Evolutionary conservation across 352 stramenopile genomes (phyloP).

Genomic region (Globisporangium paddicum): DNA sequence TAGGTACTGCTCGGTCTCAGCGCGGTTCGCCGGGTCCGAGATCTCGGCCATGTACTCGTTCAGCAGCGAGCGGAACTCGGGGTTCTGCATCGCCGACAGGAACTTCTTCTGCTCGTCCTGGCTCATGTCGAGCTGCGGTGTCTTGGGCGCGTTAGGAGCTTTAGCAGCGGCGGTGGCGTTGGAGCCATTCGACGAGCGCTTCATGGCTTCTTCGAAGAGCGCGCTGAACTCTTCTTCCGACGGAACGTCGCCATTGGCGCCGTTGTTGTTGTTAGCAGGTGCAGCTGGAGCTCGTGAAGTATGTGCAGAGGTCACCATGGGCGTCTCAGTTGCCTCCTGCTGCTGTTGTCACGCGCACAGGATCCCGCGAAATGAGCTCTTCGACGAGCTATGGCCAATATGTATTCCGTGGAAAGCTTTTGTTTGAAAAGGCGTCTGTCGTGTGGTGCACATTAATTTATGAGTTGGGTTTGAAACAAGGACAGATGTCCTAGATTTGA

Average conservation of each 20-base stretch:
- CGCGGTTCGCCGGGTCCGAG: slow-evolving; percentile 82
- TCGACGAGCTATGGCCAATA: neutral
- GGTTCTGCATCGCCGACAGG: slow-evolving; percentile 86
- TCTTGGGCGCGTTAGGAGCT: slow-evolving; percentile 8
- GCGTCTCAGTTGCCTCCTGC: neutral
- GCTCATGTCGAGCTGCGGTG: slow-evolving; percentile 24
- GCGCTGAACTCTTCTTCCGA: slow-evolving; percentile 38
- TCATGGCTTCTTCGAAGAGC: slow-evolving; percentile 53
- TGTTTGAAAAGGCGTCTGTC: slow-evolving; percentile 1
- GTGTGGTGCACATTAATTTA: neutral
- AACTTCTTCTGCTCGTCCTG: slow-evolving; percentile 81
- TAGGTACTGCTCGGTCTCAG: slow-evolving; percentile 90
- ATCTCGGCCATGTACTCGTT: slow-evolving; percentile 95
- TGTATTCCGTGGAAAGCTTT: neutral
- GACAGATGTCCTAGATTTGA: no score
- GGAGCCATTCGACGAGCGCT: neutral
- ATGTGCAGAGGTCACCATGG: neutral
- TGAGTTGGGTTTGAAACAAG: no score
- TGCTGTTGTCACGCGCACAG: neutral
- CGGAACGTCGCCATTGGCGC: slow-evolving; percentile 2
- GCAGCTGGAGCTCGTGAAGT: neutral
- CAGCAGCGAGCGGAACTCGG: slow-evolving; percentile 90
- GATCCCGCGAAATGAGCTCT: neutral
- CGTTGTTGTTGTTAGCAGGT: neutral
- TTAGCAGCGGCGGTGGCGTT: neutral